Conservation (phyloP, 768 basidiomycete species). For the Podaxis sp. region DNA sequence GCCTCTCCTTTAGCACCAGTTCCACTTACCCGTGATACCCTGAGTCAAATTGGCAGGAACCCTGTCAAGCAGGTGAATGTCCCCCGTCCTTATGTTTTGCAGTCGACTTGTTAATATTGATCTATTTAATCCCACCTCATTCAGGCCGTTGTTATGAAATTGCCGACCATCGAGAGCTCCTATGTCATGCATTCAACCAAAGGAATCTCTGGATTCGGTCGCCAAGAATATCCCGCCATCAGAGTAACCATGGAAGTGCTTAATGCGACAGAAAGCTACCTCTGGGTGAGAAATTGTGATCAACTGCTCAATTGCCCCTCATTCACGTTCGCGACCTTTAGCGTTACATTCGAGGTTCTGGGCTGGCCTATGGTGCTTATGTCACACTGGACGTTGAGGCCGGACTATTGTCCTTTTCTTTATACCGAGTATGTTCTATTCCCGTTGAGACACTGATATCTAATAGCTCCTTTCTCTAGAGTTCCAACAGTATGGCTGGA, state of each 20-base stretch:
- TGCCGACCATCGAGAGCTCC: conserved; percentile 94
- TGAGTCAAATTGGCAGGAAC: conserved; percentile 72
- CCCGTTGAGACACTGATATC: not conserved
- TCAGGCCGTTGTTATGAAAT: conserved; percentile 81
- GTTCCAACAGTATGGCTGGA: conserved; percentile 75
- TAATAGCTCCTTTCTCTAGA: conserved; percentile 39
- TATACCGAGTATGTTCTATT: conserved; percentile 65
- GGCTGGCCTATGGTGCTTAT: conserved; percentile 91
- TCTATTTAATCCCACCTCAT: conserved; percentile 1
- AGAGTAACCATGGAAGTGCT: conserved; percentile 83
- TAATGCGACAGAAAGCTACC: conserved; percentile 91
- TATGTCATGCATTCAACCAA: conserved; percentile 78
- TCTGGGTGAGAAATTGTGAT: conserved; percentile 61
- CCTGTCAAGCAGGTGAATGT: conserved; percentile 65
- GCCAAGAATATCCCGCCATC: conserved; percentile 83
- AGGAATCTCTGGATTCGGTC: conserved; percentile 74
- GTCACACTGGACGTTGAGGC: conserved; percentile 73
- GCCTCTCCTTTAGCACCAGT: conserved; percentile 60
- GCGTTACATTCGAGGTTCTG: conserved; percentile 91
- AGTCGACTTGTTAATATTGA: not conserved
- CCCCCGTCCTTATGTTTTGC: not conserved
- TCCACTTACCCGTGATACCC: conserved; percentile 60
- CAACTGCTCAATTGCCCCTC: conserved; percentile 6
- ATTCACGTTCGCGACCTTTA: conserved; percentile 24
- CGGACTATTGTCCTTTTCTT: conserved; percentile 69